These are phyloP conservation scores for Termitomyces sp. DNA, from an alignment of 768 basidiomycete species.

Conservation along the genomic window DNA sequence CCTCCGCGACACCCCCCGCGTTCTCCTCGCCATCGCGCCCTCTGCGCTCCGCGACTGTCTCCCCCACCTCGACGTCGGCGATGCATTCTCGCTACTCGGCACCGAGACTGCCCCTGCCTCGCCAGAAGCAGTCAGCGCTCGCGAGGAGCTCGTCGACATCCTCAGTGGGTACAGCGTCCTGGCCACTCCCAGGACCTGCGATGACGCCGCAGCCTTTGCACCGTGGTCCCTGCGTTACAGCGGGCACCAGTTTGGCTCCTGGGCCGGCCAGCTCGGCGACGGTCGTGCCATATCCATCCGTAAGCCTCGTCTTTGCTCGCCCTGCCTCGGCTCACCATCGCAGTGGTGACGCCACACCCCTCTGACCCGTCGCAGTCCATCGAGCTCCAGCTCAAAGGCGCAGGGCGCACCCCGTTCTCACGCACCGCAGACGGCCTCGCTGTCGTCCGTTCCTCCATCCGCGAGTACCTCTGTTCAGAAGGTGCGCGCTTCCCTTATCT, in stretches of 20 bases:
- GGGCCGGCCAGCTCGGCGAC: conserved; percentile 95
- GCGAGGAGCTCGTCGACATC: conserved; percentile 76
- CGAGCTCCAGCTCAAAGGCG: conserved; percentile 94
- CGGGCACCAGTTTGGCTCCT: conserved; percentile 84
- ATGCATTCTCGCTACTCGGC: conserved; percentile 68
- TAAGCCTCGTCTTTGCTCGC: conserved; percentile 11
- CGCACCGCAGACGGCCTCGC: conserved; percentile 92
- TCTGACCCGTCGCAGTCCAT: conserved; percentile 47
- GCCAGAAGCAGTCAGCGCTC: conserved; percentile 35
- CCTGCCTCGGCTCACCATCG: neutral
- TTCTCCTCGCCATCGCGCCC: conserved; percentile 71
- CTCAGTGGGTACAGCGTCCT: conserved; percentile 74
- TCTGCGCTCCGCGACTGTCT: conserved; percentile 69
- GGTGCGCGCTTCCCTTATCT: conserved; percentile 35
- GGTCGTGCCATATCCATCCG: conserved; percentile 89
- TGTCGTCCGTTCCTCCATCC: conserved; percentile 88
- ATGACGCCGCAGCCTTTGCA: conserved; percentile 36
- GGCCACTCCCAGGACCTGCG: conserved; percentile 31
- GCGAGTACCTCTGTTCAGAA: conserved; percentile 93
- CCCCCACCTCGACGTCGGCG: conserved; percentile 84
- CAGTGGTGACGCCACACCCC: conserved; percentile 79
- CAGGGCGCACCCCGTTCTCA: conserved; percentile 91
- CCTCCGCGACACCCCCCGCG: conserved; percentile 45
- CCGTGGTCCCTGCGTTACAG: conserved; percentile 91
- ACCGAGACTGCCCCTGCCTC: conserved; percentile 26